Base-by-base conservation (phyloP, 2,329 filamentous ascomycete genomes). In the Blastomyces gilchristii region DNA sequence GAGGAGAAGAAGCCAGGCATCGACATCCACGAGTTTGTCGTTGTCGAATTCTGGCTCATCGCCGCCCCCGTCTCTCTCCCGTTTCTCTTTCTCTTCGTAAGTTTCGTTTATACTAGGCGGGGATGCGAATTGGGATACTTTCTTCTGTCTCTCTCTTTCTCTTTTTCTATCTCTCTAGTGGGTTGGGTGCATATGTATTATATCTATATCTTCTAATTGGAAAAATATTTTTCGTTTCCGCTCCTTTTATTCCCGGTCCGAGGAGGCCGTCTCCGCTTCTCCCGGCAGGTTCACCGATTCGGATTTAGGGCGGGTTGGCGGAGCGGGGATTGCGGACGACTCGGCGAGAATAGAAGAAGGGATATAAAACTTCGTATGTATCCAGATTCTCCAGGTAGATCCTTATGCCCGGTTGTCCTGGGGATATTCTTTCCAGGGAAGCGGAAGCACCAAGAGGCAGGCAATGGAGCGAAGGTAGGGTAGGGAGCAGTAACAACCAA, bases 41-140 rank as follows among this genome's bases (percentile, higher is more conserved):
- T 75, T 78, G 81, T 84, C 73, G 81, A 82, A 73, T 79, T 79
- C 76, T 83, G 76, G 78, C 81, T 84, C 83, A 84, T 85, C 77
- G 77, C 80, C 82, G 0, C 72, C 56, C 70, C 28, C 41, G 12
- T n/a, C 56, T 47, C 39, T 16, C n/a, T 18, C 3, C 6, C 18
- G 2, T 18, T 0, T 0, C 9, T 31, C 16, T 54, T 54, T 59
- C 8, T 31, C 16, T 43, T 43, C 41, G 1, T 43, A 43, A 43
- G 41, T 43, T 43, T 43, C 41, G 7, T 37, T 9, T 43, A 7
- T 43, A 43, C 18, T 18, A 43, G 41, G 41, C 12, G 1, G 41
- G 11, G 4, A 16, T 43, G 12, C 3, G 11, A 3, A 11, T 18
- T 43, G 12, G 5, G 41, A 18, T 43, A 43, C 28, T 43, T 18